Evolutionary conservation across 805 yeast genomes (phyloP), one percentile per base, ranked within the genome.

Genomic region (Yamadazyma akitaensis): DNA sequence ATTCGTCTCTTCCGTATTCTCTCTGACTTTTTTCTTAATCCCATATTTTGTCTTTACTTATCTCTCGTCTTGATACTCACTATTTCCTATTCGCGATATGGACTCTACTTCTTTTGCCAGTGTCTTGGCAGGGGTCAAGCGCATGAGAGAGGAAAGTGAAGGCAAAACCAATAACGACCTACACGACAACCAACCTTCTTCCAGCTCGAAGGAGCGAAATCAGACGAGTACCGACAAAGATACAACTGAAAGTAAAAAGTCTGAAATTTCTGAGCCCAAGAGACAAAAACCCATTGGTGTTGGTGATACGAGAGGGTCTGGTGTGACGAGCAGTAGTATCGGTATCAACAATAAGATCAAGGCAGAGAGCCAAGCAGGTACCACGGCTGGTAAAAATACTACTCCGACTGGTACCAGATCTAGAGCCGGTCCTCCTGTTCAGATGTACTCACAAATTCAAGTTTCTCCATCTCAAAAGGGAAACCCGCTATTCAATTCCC

Each of bases 381-480:
- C 32, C 10, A 11, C 24, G 24, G 24, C 32, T 13, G 9, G 32
- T 13, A 28, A 13, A 28, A 28, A 11, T 11, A 28, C 5, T 28
- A 28, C 32, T 9, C 3, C 12, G 12, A 28, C 5, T 28, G 32
- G 32, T 28, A 4, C n/a, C 32, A 11, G 32, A 28, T 36, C 34
- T 13, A 19, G 37, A 7, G 21, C 12, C 13, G 36, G 7, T 32
- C 37, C 42, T 5, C 12, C 33, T 16, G 55, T 44, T 32, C 59
- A 44, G 37, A 43, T 49, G 51, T 56, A 49, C 39, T 43, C 43
- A 36, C 52, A 53, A 2, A 72, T 83, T 0, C 73, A 77, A 36
- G 87, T 85, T 4, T 77, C 82, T 36, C 77, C 79, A 34, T 73
- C 84, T 0, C 94, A 87, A 59, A 80, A 76, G 41, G 91, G 88